Conservation (phyloP, 495 filamentous ascomycete species). For the Penicillium tannophilum region DNA sequence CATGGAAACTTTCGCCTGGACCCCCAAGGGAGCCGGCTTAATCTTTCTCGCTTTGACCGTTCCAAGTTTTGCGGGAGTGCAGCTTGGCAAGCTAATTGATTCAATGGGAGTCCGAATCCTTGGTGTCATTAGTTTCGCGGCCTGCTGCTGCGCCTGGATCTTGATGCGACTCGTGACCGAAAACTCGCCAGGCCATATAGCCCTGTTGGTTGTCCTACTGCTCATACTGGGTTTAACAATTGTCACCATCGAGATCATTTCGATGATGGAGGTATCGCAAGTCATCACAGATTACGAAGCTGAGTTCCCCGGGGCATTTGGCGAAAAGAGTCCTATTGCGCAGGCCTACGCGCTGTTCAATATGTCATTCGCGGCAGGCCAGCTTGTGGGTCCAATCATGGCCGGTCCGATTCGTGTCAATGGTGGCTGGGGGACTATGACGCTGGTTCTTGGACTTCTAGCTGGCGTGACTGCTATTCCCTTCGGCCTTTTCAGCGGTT, state of each 20-base stretch:
- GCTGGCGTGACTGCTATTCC: slow-evolving; percentile 31
- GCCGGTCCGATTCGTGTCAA: slow-evolving; percentile 38
- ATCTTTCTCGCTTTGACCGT: slow-evolving; percentile 54
- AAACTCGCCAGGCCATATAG: slow-evolving; percentile 33
- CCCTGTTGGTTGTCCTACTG: slow-evolving; percentile 38
- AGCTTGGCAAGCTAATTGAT: slow-evolving; percentile 54
- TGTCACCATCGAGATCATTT: slow-evolving; percentile 35
- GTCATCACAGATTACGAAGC: slow-evolving; percentile 37
- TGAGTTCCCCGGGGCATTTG: slow-evolving; percentile 46
- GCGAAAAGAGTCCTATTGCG: slow-evolving; percentile 56
- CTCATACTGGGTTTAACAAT: slow-evolving; percentile 35
- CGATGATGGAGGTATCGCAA: slow-evolving; percentile 41
- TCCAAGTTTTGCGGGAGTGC: slow-evolving; percentile 34
- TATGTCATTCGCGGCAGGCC: slow-evolving; percentile 61
- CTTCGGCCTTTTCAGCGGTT: slow-evolving; percentile 12
- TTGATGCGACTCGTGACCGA: slow-evolving; percentile 51
- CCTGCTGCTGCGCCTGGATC: slow-evolving; percentile 50
- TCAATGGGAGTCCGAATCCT: slow-evolving; percentile 52
- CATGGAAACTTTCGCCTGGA: slow-evolving; percentile 56
- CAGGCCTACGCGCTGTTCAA: slow-evolving; percentile 65
- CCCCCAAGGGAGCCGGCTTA: slow-evolving; percentile 58
- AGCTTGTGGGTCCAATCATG: slow-evolving; percentile 62
- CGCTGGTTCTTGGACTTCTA: slow-evolving; percentile 35
- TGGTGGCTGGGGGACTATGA: slow-evolving; percentile 45
- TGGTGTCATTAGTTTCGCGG: slow-evolving; percentile 49